Evolutionary conservation across 257 asterid species (phyloP), one percentile per base, ranked within the genome.

Genomic region (Pogostemon cablin): DNA sequence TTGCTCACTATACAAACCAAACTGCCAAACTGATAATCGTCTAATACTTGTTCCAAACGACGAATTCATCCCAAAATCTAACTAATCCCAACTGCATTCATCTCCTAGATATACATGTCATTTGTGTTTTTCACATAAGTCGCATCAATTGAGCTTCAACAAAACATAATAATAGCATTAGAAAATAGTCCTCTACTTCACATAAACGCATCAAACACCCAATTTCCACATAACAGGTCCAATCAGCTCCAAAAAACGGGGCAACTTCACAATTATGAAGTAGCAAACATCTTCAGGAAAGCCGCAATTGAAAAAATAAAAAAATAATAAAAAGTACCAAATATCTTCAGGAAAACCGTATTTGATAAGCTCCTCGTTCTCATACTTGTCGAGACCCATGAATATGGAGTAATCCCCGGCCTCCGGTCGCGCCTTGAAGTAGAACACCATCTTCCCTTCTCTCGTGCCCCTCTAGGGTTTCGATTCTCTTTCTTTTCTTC

Each of bases 291-390:
- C 32, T 25, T 25, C 32, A 25, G 32, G 32, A 25, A 25, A 25
- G 32, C 32, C 32, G 32, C 32, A 25, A 0, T 25, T 25, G 32
- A n/a, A 7, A 9, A 15, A 34, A 0, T 10, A 11, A 35, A 9
- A 60, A 32, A 62, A 57, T 4, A 9, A 42, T 3, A 44, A 59
- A 67, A 64, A 32, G 32, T 90, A 93, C 98, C 98, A 93, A 75
- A 93, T 74, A 62, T 93, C 97, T 77, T 90, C 97, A 41, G 87
- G 84, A 63, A 90, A 87, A 62, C 97, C 97, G 76, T 81, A 93
- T 87, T 81, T 93, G 89, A 93, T 93, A 74, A 93, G 96, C 82
- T 93, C 98, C 88, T 93, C 98, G 81, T 93, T 93, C 81, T 93
- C 97, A 64, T 80, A 70, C 86, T 93, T 93, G 78, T 93, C 97